These are phyloP conservation scores for Rasamsonia emersonii DNA, from an alignment of 2,329 filamentous ascomycete species.

Conservation along the genomic window DNA sequence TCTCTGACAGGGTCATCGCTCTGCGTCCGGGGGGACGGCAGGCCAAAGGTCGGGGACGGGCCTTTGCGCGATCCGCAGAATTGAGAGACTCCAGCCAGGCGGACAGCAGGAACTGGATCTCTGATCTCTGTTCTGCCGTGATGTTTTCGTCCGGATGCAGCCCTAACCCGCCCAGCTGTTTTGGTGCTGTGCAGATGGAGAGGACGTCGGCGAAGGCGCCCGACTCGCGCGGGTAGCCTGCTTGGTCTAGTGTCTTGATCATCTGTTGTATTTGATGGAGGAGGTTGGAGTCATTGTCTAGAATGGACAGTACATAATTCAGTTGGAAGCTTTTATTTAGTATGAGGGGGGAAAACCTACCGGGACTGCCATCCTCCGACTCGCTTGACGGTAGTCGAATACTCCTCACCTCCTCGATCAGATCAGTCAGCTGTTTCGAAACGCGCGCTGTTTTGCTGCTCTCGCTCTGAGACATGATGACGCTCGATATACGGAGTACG, in stretches of 20 bases:
- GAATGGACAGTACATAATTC: too few relatives aligned
- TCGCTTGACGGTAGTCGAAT: too few relatives aligned
- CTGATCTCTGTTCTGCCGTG: slow-evolving; percentile 9
- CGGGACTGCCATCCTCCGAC: too few relatives aligned
- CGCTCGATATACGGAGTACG: too few relatives aligned
- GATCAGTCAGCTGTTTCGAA: too few relatives aligned
- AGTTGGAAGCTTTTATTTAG: too few relatives aligned
- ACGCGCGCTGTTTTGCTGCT: too few relatives aligned
- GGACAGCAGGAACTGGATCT: slow-evolving; percentile 18
- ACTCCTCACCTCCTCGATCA: too few relatives aligned
- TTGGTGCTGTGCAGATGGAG: slow-evolving; percentile 12
- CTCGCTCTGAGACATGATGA: too few relatives aligned
- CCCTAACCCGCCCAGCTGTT: slow-evolving; percentile 13
- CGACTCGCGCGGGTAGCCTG: slow-evolving; percentile 6
- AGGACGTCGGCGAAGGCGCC: slow-evolving; percentile 13
- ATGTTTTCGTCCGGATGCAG: slow-evolving; percentile 1
- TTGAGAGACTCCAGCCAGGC: slow-evolving; percentile 23
- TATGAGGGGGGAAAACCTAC: too few relatives aligned
- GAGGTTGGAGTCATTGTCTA: too few relatives aligned
- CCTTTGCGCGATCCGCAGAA: slow-evolving; percentile 14
- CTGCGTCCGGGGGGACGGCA: slow-evolving; percentile 10
- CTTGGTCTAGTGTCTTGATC: slow-evolving; percentile 1
- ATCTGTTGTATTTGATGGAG: neutral
- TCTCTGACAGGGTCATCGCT: slow-evolving; percentile 39
- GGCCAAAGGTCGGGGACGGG: slow-evolving; percentile 5